Evolutionary conservation across 2,329 filamentous ascomycete species (phyloP).

Genomic region (Phymatotrichopsis omnivora): DNA sequence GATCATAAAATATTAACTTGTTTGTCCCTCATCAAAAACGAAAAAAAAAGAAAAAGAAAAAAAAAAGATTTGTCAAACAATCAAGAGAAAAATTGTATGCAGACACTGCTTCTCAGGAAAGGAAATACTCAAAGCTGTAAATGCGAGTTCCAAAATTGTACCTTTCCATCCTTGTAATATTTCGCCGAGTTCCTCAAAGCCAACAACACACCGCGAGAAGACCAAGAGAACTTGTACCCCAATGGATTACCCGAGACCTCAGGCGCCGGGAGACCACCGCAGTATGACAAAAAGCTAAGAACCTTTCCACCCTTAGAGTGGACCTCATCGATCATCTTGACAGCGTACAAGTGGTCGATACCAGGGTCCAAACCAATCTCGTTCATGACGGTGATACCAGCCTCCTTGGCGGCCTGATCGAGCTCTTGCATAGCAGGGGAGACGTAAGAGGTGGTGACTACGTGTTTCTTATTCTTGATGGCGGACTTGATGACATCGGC

Average conservation of each 20-base stretch:
- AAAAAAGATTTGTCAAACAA: no score
- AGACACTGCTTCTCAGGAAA: no score
- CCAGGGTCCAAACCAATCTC: constrained; percentile 74
- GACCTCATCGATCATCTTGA: constrained; percentile 82
- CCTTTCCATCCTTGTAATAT: constrained; percentile 69
- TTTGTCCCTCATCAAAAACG: no score
- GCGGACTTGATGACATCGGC: constrained; percentile 84
- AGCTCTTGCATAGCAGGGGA: constrained; percentile 88
- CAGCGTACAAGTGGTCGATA: constrained; percentile 66
- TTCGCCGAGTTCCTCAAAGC: constrained; percentile 78
- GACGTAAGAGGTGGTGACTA: constrained; percentile 90
- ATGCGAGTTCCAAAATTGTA: constrained; percentile 36
- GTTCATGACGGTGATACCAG: constrained; percentile 95
- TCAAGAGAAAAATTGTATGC: no score
- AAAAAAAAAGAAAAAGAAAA: no score
- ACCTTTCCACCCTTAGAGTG: constrained; percentile 82
- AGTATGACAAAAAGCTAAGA: constrained; percentile 69
- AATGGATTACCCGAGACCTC: constrained; percentile 79
- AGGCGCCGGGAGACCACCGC: constrained; percentile 62
- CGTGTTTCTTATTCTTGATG: constrained; percentile 88
- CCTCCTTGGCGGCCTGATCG: constrained; percentile 66
- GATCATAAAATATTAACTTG: constrained; percentile 20
- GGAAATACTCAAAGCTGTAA: no score
- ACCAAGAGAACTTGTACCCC: constrained; percentile 85
- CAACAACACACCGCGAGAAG: constrained; percentile 72